Percentiles rank a stretch among this genome's conserved stretches.
These are phyloP conservation scores for Pythium graminicola DNA, from an alignment of 352 stramenopile species.

Conservation along the genomic window DNA sequence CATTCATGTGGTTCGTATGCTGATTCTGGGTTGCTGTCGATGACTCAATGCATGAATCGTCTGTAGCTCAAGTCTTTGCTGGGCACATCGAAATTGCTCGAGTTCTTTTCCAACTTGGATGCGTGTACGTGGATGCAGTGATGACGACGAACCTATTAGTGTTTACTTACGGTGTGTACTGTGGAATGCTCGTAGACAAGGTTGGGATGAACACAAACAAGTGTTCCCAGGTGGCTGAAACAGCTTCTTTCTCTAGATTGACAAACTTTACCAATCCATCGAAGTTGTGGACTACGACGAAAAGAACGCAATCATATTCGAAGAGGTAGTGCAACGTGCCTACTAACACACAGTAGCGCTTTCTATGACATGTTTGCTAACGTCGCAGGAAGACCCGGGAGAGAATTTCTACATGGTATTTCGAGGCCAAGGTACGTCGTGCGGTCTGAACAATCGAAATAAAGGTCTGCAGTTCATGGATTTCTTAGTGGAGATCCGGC, in stretches of 20 bases:
- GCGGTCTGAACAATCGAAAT: too few species aligned
- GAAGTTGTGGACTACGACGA: conserved; percentile 39
- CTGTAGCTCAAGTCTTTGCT: conserved; percentile 69
- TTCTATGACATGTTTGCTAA: not conserved
- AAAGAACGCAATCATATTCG: conserved; percentile 51
- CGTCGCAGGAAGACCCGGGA: conserved; percentile 48
- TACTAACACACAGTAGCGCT: too few species aligned
- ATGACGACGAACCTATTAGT: not conserved
- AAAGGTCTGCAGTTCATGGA: not conserved
- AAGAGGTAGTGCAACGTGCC: conserved; percentile 23
- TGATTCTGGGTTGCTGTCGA: too few species aligned
- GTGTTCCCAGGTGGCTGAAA: not conserved
- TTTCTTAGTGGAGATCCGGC: conserved; percentile 49
- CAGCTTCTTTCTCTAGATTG: conserved; percentile 31
- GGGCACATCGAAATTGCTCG: conserved; percentile 58
- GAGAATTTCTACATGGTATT: conserved; percentile 80
- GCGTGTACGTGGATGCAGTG: conserved; percentile 36
- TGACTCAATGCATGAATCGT: not conserved
- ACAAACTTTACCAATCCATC: conserved; percentile 72
- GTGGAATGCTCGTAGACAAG: conserved; percentile 11
- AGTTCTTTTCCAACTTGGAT: conserved; percentile 79
- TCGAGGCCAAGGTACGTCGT: conserved; percentile 47
- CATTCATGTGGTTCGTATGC: conserved; percentile 45
- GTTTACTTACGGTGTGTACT: too few species aligned
- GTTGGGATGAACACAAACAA: not conserved